phyloP scores from a whole-genome alignment of 2,329 filamentous ascomycete species.

The Tympanopsis confertula region DNA sequence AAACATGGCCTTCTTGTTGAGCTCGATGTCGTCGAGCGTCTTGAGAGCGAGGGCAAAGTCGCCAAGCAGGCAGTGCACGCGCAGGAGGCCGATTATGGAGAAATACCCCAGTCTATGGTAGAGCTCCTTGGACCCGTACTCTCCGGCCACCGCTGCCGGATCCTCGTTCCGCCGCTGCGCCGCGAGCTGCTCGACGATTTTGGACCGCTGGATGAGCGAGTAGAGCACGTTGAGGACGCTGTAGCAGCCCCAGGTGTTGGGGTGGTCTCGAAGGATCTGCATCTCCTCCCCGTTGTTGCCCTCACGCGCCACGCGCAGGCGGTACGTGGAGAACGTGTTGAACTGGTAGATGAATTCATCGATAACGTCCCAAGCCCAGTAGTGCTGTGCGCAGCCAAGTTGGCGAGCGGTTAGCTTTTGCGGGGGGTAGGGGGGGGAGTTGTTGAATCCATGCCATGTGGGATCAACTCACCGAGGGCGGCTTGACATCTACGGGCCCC shows the following conservation, averaged over 20 bases:
- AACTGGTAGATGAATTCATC: conserved; percentile 99
- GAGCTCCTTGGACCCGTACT: conserved; percentile 85
- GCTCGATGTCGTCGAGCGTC: conserved; percentile 97
- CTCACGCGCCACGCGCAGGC: conserved; percentile 77
- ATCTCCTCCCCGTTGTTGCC: conserved; percentile 85
- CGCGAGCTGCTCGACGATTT: conserved; percentile 93
- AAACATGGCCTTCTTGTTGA: conserved; percentile 99
- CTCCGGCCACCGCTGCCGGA: conserved; percentile 73
- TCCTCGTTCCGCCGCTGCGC: conserved; percentile 94
- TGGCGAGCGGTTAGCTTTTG: conserved; percentile 2
- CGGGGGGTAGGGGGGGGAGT: conserved; percentile 1
- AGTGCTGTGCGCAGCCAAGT: conserved; percentile 52
- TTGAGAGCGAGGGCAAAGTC: conserved; percentile 98
- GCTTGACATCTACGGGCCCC: conserved; percentile 93
- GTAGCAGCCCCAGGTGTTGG: conserved; percentile 99
- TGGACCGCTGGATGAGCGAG: conserved; percentile 94
- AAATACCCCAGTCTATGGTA: conserved; percentile 99
- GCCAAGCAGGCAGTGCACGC: conserved; percentile 89
- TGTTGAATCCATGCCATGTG: background rate
- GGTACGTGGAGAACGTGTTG: conserved; percentile 97
- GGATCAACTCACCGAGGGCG: conserved; percentile 67
- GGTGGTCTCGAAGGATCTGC: conserved; percentile 83
- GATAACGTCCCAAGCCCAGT: conserved; percentile 99
- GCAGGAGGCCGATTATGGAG: conserved; percentile 92
- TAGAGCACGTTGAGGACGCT: conserved; percentile 98